Evolutionary conservation across 108 stramenopile species (phyloP), one percentile per base, ranked within the genome.

Genomic region (Fragilariopsis cylindrus): DNA sequence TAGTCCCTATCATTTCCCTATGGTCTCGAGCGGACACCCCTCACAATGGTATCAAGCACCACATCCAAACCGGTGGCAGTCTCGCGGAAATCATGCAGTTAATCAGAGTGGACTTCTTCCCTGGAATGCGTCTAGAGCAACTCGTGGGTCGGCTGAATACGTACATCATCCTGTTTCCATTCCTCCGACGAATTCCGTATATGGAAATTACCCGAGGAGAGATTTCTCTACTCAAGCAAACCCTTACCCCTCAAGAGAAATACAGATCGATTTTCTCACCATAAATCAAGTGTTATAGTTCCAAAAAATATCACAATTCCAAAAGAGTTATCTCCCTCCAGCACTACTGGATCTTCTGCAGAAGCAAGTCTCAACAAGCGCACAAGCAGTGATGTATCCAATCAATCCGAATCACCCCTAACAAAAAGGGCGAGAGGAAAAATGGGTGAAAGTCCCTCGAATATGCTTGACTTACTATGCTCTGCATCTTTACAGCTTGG

Each of bases 401-500:
- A 56, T 45, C 21, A 65, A 45, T 43, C 49, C 13, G 65, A 54
- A 48, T 76, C 57, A 13, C 74, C 67, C 11, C 48, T 39, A 18
- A 48, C 69, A 3, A 78, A 78, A 58, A 54, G 64, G 55, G n/a
- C 47, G 41, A 78, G 72, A 48, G 44, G 12, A 55, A 42, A 1
- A 48, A 30, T 5, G 8, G 13, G 49, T n/a, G 30, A n/a, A 18
- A 52, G 49, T 11, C n/a, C 50, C 4, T 65, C 76, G 54, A 76
- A 80, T 62, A 81, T 75, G 70, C 70, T 87, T 8, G 80, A 81
- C 50, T 60, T 87, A 3, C 71, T 87, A 3, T 81, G 81, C 52
- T 70, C 77, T 5, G 80, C 86, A 50, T 79, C 82, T 8, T 63
- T 87, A 42, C 80, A 81, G 9, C 60, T 87, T 40, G 82, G 86